These are phyloP conservation scores for Saccharomycopsis olivae DNA, from an alignment of 805 yeast genomes.

Conservation along the genomic window DNA sequence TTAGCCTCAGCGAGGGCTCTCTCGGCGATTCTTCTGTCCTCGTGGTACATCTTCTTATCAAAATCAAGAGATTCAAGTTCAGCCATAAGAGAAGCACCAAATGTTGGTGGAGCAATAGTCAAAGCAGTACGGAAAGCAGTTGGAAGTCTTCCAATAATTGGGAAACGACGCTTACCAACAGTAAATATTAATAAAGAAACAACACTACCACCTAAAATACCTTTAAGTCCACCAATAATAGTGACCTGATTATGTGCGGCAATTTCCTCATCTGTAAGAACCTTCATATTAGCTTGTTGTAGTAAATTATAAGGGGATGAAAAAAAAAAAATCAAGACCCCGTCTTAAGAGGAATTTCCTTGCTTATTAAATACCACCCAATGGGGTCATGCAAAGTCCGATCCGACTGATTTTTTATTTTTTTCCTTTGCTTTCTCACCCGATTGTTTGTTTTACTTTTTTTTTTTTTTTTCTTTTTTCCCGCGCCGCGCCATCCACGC, in stretches of 20 bases:
- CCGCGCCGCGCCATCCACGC: no score
- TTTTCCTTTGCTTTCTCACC: not conserved
- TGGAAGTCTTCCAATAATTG: slow-evolving; percentile 35
- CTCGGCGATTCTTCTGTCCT: slow-evolving; percentile 29
- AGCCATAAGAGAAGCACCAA: slow-evolving; percentile 51
- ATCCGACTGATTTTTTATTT: no score
- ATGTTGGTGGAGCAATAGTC: slow-evolving; percentile 57
- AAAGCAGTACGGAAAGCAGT: slow-evolving; percentile 55
- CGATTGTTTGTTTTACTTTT: not conserved
- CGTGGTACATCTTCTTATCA: slow-evolving; percentile 50
- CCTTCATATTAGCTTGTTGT: slow-evolving; percentile 58
- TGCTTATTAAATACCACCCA: no score
- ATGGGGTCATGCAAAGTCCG: no score
- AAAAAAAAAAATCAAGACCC: no score
- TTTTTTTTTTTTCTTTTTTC: no score
- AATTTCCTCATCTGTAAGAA: slow-evolving; percentile 54
- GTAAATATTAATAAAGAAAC: slow-evolving; percentile 47
- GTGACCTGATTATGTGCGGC: slow-evolving; percentile 53
- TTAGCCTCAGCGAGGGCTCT: slow-evolving; percentile 33
- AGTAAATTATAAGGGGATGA: no score
- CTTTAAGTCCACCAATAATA: slow-evolving; percentile 50
- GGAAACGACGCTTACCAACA: slow-evolving; percentile 37
- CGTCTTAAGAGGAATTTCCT: no score
- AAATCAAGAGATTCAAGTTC: slow-evolving; percentile 62
- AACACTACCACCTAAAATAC: slow-evolving; percentile 44